Evolutionary conservation across 768 basidiomycete genomes (phyloP).

Genomic region (Lactifluus subvellereus): DNA sequence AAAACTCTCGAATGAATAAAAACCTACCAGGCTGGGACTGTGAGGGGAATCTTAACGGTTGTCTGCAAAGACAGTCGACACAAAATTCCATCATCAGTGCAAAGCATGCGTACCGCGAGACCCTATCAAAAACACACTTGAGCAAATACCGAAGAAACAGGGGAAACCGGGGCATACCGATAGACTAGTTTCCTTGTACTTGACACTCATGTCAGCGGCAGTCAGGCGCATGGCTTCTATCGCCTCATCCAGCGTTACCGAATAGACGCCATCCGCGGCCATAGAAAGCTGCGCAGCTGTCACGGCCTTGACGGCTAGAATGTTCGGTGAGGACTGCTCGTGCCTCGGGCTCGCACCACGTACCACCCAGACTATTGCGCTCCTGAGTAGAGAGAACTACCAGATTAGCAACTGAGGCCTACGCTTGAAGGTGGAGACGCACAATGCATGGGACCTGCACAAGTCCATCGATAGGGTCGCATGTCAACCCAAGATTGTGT

Average conservation of each 20-base stretch:
- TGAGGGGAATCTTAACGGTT: constrained; percentile 77
- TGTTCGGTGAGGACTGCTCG: constrained; percentile 4
- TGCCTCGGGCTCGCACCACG: constrained; percentile 8
- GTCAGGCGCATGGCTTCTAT: constrained; percentile 94
- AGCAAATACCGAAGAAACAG: neutral
- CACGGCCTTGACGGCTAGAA: constrained; percentile 79
- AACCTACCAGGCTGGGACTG: constrained; percentile 70
- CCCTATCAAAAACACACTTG: constrained; percentile 35
- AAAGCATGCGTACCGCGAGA: constrained; percentile 45
- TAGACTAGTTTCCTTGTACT: constrained; percentile 94
- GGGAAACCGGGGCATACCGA: constrained; percentile 47
- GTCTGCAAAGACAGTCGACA: constrained; percentile 37
- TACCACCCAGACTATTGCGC: constrained; percentile 82
- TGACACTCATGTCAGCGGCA: constrained; percentile 90
- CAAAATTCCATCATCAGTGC: constrained; percentile 16
- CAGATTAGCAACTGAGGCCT: constrained; percentile 3
- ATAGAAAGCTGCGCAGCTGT: constrained; percentile 93
- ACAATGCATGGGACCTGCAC: constrained; percentile 97
- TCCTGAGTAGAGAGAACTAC: constrained; percentile 41
- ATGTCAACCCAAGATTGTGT: constrained; percentile 85
- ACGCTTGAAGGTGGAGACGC: constrained; percentile 31
- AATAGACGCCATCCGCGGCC: constrained; percentile 83
- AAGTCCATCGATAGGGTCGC: constrained; percentile 89
- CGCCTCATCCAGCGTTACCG: constrained; percentile 87
- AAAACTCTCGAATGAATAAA: neutral